Evolutionary conservation across 2,329 filamentous ascomycete species (phyloP).

Genomic region (Aureobasidium sp.): DNA sequence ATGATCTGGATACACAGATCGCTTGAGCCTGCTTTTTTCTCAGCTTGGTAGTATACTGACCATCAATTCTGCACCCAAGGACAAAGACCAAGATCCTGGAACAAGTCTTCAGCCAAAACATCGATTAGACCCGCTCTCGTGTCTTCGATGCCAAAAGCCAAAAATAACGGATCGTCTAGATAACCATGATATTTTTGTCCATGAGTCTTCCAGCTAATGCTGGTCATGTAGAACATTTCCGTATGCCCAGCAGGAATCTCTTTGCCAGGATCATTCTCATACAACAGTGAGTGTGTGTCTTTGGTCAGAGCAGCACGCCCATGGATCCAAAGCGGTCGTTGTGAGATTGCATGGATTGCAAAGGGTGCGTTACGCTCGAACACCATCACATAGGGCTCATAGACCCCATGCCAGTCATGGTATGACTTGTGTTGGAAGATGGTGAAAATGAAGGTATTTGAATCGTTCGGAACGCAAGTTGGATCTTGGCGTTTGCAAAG

Average conservation of each 20-base stretch:
- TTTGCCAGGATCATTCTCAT: constrained; percentile 25
- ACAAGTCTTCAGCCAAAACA: constrained; percentile 54
- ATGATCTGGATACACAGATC: no score
- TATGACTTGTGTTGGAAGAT: constrained; percentile 64
- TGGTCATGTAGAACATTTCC: constrained; percentile 67
- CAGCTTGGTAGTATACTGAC: no score
- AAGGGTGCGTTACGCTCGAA: constrained; percentile 58
- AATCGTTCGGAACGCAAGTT: constrained; percentile 44
- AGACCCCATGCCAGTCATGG: constrained; percentile 54
- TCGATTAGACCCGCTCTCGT: constrained; percentile 55
- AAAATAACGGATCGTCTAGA: constrained; percentile 60
- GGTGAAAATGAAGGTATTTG: constrained; percentile 62
- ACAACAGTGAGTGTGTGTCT: constrained; percentile 23
- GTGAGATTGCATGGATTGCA: constrained; percentile 54
- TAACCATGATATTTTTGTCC: constrained; percentile 61
- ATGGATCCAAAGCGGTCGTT: constrained; percentile 61
- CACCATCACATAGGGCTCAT: constrained; percentile 63
- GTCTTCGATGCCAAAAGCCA: constrained; percentile 66
- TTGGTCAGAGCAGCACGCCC: constrained; percentile 46
- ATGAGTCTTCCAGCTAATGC: constrained; percentile 59
- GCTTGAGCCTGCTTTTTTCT: no score
- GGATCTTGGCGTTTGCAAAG: constrained; percentile 57
- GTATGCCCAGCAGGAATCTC: constrained; percentile 36
- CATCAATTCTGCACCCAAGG: neutral
- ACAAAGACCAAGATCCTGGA: constrained; percentile 48